Conservation (phyloP, 495 filamentous ascomycete genomes). For the Podospora pseudopauciseta region DNA sequence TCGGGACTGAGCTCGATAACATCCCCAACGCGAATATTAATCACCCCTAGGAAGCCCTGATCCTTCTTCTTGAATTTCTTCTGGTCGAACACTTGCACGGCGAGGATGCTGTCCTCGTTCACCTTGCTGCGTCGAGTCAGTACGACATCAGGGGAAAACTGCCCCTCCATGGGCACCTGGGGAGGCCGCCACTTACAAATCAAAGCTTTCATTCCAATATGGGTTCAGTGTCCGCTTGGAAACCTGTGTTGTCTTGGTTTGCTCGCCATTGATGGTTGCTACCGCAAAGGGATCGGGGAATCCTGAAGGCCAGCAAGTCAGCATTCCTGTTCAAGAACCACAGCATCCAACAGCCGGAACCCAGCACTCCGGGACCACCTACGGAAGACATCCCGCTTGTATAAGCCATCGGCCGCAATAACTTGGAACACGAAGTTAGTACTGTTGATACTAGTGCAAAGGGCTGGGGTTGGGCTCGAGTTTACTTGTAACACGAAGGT, state of each 20-base stretch:
- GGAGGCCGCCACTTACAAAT: constrained; percentile 62
- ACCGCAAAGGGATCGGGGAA: constrained; percentile 98
- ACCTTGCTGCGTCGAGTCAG: constrained; percentile 59
- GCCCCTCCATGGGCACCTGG: background rate
- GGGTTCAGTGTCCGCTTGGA: constrained; percentile 97
- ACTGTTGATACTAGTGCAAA: constrained; percentile 1
- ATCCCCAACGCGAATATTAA: constrained; percentile 92
- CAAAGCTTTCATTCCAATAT: constrained; percentile 99
- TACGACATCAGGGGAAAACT: constrained; percentile 8
- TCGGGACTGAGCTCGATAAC: constrained; percentile 85
- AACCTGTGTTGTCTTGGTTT: constrained; percentile 91
- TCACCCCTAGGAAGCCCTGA: constrained; percentile 95
- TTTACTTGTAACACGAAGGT: constrained; percentile 64
- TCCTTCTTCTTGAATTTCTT: constrained; percentile 99
- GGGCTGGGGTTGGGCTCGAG: constrained; percentile 4
- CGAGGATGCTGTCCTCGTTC: constrained; percentile 90
- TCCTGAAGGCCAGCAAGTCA: constrained; percentile 51
- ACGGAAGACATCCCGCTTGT: constrained; percentile 99
- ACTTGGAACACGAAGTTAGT: constrained; percentile 52
- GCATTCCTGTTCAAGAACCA: constrained; percentile 14
- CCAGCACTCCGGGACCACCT: constrained; percentile 35
- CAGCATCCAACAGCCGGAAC: background rate
- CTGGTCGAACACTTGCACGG: constrained; percentile 98
- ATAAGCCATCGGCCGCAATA: constrained; percentile 96
- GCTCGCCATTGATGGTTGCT: constrained; percentile 91